These are phyloP conservation scores for Pascua sp. DNA, from an alignment of 1,284 basidiomycete species.

Conservation along the genomic window DNA sequence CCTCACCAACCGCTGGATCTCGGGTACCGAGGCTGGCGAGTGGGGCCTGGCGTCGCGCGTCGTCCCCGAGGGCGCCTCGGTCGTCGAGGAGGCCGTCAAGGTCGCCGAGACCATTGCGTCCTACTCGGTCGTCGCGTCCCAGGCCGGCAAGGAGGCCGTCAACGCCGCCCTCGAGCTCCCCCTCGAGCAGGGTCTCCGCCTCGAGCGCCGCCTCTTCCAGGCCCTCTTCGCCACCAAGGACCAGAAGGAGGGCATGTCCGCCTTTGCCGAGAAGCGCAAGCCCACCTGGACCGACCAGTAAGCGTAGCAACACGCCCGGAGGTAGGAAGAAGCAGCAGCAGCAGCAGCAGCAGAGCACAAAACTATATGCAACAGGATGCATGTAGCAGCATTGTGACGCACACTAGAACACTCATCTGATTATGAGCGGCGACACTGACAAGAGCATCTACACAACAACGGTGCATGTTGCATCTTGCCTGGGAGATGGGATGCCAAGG, in stretches of 20 bases:
- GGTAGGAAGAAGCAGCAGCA: constrained; percentile 1
- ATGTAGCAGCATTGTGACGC: too few species aligned
- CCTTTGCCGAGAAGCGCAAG: constrained; percentile 93
- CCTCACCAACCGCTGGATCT: constrained; percentile 78
- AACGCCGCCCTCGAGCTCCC: constrained; percentile 85
- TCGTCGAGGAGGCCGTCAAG: constrained; percentile 83
- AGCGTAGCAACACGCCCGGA: not conserved
- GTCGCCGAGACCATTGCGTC: constrained; percentile 76
- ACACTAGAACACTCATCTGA: too few species aligned
- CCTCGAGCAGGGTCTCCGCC: constrained; percentile 75
- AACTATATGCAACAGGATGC: too few species aligned
- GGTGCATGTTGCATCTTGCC: too few species aligned
- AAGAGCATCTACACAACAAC: too few species aligned
- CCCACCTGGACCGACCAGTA: constrained; percentile 60
- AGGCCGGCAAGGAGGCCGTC: constrained; percentile 92
- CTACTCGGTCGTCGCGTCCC: constrained; percentile 80
- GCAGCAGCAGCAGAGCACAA: too few species aligned
- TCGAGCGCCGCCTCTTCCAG: constrained; percentile 90
- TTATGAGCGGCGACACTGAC: too few species aligned
- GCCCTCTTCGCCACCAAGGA: constrained; percentile 89
- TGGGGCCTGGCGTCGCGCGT: constrained; percentile 84
- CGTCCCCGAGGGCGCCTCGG: constrained; percentile 71
- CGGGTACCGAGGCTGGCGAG: constrained; percentile 74
- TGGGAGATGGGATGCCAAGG: too few species aligned
- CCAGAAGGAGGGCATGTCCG: constrained; percentile 96